Evolutionary conservation across 257 asterid species (phyloP), one percentile per base, ranked within the genome.

Genomic region (Solanum sitiens): DNA sequence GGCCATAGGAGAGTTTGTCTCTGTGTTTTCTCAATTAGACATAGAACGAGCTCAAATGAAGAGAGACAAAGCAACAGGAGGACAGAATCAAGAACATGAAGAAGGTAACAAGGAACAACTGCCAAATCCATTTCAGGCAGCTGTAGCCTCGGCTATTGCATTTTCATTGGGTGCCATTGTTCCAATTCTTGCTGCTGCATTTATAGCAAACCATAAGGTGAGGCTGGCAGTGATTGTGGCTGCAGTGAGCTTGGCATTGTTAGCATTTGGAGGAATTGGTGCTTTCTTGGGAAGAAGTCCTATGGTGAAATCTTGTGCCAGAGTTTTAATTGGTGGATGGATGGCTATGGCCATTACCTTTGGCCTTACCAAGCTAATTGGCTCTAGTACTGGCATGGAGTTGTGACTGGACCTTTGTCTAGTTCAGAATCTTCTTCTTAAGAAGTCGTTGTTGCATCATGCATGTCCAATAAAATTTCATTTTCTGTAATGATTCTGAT

Each of bases 301-400:
- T 83, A 90, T 89, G 89, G 89, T 87, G 82, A 40, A 87, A 91
- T 92, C 95, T 76, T 76, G 61, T 25, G 61, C 84, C 37, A 76
- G 84, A 76, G 61, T 42, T n/a, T n/a, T 42, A 76, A n/a, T 94
- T 45, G 95, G 97, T 18, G 97, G 97, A 32, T 93, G 95, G 97
- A 67, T 93, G 95, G 97, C 97, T 11, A 94, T 94, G 97, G 93
- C 92, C 9, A 75, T 93, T 0, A 75, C 98, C 1, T 94, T 90
- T 90, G 96, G 96, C 2, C 93, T 94, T 11, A 94, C 95, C 75
- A 95, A 91, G 90, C 87, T 90, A 59, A 84, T 94, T 86, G 90
- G 92, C 76, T 73, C 53, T 74, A 74, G 93, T 7, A 89, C 77
- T 74, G 98, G 92, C 45, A 87, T 94, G 82, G 83, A 87, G 33